These are phyloP conservation scores for Hypoxylon sp. DNA, from an alignment of 2,329 filamentous ascomycete genomes.

Conservation along the genomic window DNA sequence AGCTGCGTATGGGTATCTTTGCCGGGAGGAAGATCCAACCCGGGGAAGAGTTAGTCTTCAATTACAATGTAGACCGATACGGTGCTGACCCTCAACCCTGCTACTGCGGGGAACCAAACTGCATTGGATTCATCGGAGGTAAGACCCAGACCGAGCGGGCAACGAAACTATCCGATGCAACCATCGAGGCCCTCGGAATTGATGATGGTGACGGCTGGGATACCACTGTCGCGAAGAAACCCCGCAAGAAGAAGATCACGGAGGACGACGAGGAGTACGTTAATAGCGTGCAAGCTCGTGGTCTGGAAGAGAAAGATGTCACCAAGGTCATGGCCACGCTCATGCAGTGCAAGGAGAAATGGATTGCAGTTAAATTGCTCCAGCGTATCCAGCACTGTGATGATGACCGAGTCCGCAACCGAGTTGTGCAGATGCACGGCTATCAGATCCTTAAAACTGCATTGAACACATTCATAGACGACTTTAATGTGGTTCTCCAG, in stretches of 20 bases:
- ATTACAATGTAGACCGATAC: slow-evolving; percentile 99
- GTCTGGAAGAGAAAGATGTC: slow-evolving; percentile 52
- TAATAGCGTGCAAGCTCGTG: slow-evolving; percentile 70
- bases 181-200: slow-evolving; percentile 95
- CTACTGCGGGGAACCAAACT: slow-evolving; percentile 95
- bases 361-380: slow-evolving; percentile 96
- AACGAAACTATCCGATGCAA: slow-evolving; percentile 89
- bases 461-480: slow-evolving; percentile 86
- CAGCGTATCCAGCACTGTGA: slow-evolving; percentile 88
- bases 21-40: slow-evolving; percentile 85
- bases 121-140: slow-evolving; percentile 95
- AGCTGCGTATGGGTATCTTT: slow-evolving; percentile 99
- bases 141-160: slow-evolving; percentile 97
- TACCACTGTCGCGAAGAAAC: slow-evolving; percentile 87
- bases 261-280: slow-evolving; percentile 98
- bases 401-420: slow-evolving; percentile 87
- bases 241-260: slow-evolving; percentile 89
- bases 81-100: slow-evolving; percentile 96
- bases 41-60: slow-evolving; percentile 97
- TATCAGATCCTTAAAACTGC: slow-evolving; percentile 94
- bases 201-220: slow-evolving; percentile 95
- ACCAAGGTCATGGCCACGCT: slow-evolving; percentile 74
- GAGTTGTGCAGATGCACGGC: slow-evolving; percentile 95
- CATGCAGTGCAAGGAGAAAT: slow-evolving; percentile 99
- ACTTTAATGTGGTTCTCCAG: slow-evolving; percentile 89